phyloP scores from a whole-genome alignment of 2,329 filamentous ascomycete genomes.

The Metarhizium album region DNA sequence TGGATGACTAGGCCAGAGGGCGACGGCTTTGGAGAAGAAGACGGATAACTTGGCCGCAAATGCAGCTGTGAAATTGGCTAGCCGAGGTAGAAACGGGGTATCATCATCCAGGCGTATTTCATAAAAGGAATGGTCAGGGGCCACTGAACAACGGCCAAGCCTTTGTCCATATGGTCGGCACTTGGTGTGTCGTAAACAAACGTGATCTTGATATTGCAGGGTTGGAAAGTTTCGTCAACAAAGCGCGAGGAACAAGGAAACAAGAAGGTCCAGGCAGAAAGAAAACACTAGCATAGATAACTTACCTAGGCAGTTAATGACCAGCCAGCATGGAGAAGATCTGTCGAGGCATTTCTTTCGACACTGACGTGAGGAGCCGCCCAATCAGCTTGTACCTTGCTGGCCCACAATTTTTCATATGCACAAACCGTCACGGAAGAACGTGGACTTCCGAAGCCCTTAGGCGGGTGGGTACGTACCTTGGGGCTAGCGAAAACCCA shows the following conservation, averaged over 20 bases:
- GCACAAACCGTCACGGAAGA: slow-evolving; percentile 8
- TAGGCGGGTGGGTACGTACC: slow-evolving; percentile 21
- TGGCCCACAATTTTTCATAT: not conserved
- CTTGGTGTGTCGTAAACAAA: not conserved
- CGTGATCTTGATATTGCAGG: not conserved
- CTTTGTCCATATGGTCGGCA: not conserved
- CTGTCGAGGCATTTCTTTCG: too few species aligned
- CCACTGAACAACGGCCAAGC: not conserved
- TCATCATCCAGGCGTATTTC: not conserved
- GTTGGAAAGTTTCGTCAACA: not conserved
- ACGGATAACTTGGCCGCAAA: not conserved
- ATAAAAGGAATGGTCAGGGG: not conserved
- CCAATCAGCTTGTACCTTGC: not conserved
- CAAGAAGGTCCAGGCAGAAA: too few species aligned
- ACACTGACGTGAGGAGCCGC: not conserved
- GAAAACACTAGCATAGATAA: too few species aligned
- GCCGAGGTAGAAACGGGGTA: not conserved
- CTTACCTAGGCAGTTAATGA: too few species aligned
- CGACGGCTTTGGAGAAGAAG: not conserved
- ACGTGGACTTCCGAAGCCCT: slow-evolving; percentile 18
- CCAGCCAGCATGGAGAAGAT: too few species aligned
- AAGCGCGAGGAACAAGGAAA: not conserved
- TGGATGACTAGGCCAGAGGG: slow-evolving; percentile 3
- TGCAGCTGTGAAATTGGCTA: not conserved
- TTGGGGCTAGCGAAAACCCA: slow-evolving; percentile 25